A percentile compares a stretch with the other conserved stretches of the same genome.
Conservation (phyloP, 78 protist species). For the Dictyostelium brefeldianum region DNA sequence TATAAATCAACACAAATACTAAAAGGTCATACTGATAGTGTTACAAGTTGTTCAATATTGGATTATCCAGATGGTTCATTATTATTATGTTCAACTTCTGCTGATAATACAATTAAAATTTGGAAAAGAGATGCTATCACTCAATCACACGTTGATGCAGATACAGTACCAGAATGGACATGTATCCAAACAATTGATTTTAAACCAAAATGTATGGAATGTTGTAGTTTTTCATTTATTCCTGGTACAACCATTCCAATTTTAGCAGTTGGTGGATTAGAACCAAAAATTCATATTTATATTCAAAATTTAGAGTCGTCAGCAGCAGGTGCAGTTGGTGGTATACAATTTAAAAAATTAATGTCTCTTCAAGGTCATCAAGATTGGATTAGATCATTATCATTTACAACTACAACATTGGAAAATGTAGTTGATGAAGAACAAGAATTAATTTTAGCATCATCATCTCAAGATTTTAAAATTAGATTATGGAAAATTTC, state of each 20-base stretch:
- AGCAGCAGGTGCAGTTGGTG: not conserved
- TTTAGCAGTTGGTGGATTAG: slow-evolving; percentile 76
- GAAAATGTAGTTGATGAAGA: not conserved
- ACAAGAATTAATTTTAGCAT: slow-evolving; percentile 55
- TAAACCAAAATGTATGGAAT: slow-evolving; percentile 76
- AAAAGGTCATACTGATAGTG: slow-evolving; percentile 71
- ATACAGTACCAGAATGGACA: slow-evolving; percentile 4
- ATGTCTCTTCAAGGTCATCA: slow-evolving; percentile 84
- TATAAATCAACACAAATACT: slow-evolving; percentile 1
- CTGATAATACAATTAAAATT: slow-evolving; percentile 60
- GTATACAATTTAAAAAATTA: slow-evolving; percentile 38
- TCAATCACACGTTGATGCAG: not conserved
- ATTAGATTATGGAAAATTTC: slow-evolving; percentile 75
- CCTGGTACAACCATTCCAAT: slow-evolving; percentile 64
- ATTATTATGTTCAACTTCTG: slow-evolving; percentile 68
- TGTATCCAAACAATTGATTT: slow-evolving; percentile 64
- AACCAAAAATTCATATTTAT: slow-evolving; percentile 69
- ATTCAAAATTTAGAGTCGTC: slow-evolving; percentile 14
- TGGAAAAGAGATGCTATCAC: slow-evolving; percentile 44
- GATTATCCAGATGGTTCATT: slow-evolving; percentile 59
- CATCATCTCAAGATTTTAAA: slow-evolving; percentile 77
- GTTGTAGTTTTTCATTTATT: slow-evolving; percentile 43
- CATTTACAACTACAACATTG: not conserved
- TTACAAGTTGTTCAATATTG: slow-evolving; percentile 49
- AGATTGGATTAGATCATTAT: slow-evolving; percentile 76